Evolutionary conservation across 2,329 filamentous ascomycete species (phyloP), one percentile per base, ranked within the genome.

Genomic region (Passalora sequoiae): DNA sequence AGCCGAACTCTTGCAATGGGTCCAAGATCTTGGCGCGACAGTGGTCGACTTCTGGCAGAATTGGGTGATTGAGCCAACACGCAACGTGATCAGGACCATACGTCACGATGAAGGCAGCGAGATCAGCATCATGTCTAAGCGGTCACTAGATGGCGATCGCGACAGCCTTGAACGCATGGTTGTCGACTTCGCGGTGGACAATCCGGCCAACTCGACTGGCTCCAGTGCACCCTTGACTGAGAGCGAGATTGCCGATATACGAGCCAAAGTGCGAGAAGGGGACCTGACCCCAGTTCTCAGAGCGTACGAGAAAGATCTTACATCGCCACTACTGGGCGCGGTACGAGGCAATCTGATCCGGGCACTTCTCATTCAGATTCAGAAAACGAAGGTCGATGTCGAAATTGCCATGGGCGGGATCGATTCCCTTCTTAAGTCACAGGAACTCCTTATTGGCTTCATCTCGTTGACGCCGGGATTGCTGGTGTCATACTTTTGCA

Each of bases 351-450:
- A 97, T 58, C 75, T 98, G 20, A 78, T 97, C 25, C 83, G 91
- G 39, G 89, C 91, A 4, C 78, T 98, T 20, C 74, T 98, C 32
- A 97, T 98, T 43, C 92, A 98, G 62, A 83, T 98, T 27, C 92
- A 98, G 61, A 98, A 98, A 74, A 97, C 92, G 16, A 98, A 98
- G 71, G 92, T 98, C 6, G 92, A 98, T 60, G 81, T 98, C 9
- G 92, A 98, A 66, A 83, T 97, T 49, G 92, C 92, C 10, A 89
- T 98, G 70, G 88, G 86, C 47, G 92, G 92, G 13, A 98, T 98
- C 53, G 91, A 98, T 70, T 81, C 88, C 24, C 76, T 98, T 22
- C 75, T 98, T 45, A 95, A 92, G 70, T 96, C 89, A 60, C 92
- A 98, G 62, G 91, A 98, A 63, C 76, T 98, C 36, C 86, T 98